phyloP scores from a whole-genome alignment of 2,329 filamentous ascomycete species.

The Claviceps capensis region DNA sequence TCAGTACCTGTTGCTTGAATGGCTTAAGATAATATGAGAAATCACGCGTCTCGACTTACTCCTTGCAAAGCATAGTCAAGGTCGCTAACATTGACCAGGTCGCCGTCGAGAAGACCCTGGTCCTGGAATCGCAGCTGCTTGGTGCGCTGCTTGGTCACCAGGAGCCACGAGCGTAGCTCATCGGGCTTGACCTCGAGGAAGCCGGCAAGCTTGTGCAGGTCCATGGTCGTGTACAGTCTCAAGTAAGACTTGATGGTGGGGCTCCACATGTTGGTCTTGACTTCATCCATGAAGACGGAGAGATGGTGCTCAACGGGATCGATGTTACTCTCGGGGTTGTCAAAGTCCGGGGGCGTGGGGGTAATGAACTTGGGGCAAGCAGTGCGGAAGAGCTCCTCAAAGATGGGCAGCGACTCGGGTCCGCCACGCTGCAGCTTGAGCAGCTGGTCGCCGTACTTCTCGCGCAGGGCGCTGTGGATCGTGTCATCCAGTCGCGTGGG shows the following conservation, averaged over 20 bases:
- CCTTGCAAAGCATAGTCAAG: slow-evolving; percentile 95
- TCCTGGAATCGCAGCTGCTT: slow-evolving; percentile 90
- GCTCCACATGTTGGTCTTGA: slow-evolving; percentile 98
- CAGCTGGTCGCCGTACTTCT: slow-evolving; percentile 99
- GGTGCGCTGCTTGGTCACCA: slow-evolving; percentile 98
- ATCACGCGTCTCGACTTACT: slow-evolving; percentile 37
- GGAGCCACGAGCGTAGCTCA: slow-evolving; percentile 80
- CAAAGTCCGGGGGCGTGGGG: slow-evolving; percentile 91
- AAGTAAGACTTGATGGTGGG: slow-evolving; percentile 97
- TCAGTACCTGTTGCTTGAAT: slow-evolving; percentile 9
- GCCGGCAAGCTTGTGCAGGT: slow-evolving; percentile 91
- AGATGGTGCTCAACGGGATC: slow-evolving; percentile 97
- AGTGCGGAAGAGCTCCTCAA: slow-evolving; percentile 93
- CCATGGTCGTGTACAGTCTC: slow-evolving; percentile 98
- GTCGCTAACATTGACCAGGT: slow-evolving; percentile 85
- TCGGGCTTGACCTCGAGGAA: slow-evolving; percentile 97
- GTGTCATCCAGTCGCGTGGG: slow-evolving; percentile 95
- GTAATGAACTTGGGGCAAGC: slow-evolving; percentile 99
- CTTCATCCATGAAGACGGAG: slow-evolving; percentile 97
- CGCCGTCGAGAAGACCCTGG: slow-evolving; percentile 78
- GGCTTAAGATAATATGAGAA: no score
- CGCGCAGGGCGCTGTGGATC: slow-evolving; percentile 91
- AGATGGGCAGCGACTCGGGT: slow-evolving; percentile 87
- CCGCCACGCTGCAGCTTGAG: slow-evolving; percentile 92
- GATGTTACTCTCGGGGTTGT: slow-evolving; percentile 88